Evolutionary conservation across 208 protist genomes (phyloP), one percentile per base, ranked within the genome.

Genomic region (Sergeia podlipaevii): DNA sequence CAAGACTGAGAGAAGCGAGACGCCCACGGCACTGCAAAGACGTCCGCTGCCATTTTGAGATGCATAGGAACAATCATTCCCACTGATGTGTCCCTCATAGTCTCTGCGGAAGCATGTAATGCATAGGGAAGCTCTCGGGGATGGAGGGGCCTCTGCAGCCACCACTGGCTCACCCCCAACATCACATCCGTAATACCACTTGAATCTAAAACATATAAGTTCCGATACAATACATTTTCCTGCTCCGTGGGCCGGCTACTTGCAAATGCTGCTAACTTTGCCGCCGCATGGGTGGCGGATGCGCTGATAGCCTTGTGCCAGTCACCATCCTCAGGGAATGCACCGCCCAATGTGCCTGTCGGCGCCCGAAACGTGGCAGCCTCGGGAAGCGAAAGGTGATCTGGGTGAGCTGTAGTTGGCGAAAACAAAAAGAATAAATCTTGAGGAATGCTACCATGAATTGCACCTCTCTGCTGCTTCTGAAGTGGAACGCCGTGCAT

Each of bases 91-190:
- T 6, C 5, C n/a, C 21, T 45, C 51, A 39, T 27, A 3, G 15
- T 46, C 17, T 5, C 34, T 60, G 51, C 45, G 52, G 28, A 32
- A 23, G 32, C 48, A 10, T 42, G 29, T 41, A 10, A 18, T 6
- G 17, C 11, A 41, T 27, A 11, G 2, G 68, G 64, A 37, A 84
- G 63, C 20, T 84, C 76, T 20, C 38, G 18, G 20, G 24, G 17
- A 8, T 6, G 42, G 10, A 84, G 52, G 0, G 70, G 38, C 15
- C 76, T 70, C 57, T 75, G 61, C 49, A 84, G 47, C 77, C 77
- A 85, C 77, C 77, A 85, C 46, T 30, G 60, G 2, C 59, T 70
- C 32, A 65, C 64, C 3, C 49, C 63, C 27, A 70, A 61, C 39
- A 85, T 38, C 26, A 68, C 55, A 5, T 60, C 47, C 0, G 27